phyloP scores from a whole-genome alignment of 23 red algal species.

The Gracilariopsis chorda region DNA sequence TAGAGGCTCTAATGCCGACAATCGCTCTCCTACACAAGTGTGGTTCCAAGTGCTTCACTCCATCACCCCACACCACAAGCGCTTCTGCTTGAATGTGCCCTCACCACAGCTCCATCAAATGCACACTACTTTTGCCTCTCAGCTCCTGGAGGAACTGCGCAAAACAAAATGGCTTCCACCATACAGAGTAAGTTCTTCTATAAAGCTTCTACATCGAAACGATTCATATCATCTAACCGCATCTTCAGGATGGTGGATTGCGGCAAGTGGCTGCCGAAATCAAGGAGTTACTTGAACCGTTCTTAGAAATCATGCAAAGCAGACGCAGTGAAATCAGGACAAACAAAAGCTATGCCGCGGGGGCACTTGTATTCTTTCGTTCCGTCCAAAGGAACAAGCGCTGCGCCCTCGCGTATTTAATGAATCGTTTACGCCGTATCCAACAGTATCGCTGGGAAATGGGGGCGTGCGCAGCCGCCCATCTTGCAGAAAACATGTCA shows the following conservation, averaged over 20 bases:
- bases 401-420: constrained; percentile 83
- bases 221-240: neutral
- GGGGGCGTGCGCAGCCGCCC: constrained; percentile 11
- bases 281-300: constrained; percentile 67
- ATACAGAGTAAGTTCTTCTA: constrained; percentile 22
- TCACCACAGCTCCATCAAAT: no score
- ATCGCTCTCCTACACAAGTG: no score
- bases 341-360: neutral
- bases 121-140: no score
- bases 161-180: constrained; percentile 67
- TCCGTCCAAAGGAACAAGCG: constrained; percentile 91
- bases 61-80: no score
- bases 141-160: constrained; percentile 58
- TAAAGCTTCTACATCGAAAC: neutral
- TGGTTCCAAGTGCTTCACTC: no score
- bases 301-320: constrained; percentile 61
- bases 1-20: no score
- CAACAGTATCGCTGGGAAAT: constrained; percentile 63
- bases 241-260: constrained; percentile 31
- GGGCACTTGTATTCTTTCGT: constrained; percentile 76
- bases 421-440: constrained; percentile 55
- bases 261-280: constrained; percentile 75
- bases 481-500: constrained; percentile 56
- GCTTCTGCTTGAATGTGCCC: no score
- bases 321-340: neutral